A percentile compares a stretch with the other conserved stretches of the same genome.
Evolutionary conservation across 306 rosid genomes (phyloP).

Genomic region (Corylus avellana): DNA sequence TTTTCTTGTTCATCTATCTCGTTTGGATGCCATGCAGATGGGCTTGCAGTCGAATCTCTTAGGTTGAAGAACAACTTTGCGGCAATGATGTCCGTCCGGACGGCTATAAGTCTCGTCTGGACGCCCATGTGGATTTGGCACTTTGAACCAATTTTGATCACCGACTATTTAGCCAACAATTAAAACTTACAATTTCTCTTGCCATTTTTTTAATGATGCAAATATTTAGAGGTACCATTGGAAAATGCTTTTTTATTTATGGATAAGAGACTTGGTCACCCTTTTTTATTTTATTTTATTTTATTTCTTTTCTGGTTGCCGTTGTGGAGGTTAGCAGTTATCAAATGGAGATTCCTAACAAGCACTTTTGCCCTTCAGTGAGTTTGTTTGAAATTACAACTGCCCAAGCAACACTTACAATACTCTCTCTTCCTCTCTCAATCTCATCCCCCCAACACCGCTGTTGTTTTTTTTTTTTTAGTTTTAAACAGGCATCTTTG

Average conservation of each 20-base stretch:
- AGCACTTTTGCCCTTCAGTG: conserved; percentile 37
- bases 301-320: conserved; percentile 25
- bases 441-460: background rate
- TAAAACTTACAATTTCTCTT: background rate
- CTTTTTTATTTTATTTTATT: too few species aligned
- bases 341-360: conserved; percentile 36
- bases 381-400: background rate
- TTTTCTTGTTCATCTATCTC: too few species aligned
- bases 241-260: background rate
- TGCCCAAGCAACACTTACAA: background rate
- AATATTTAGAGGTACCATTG: background rate
- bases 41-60: too few species aligned
- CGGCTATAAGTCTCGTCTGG: too few species aligned
- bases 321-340: conserved; percentile 45
- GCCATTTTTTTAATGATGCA: background rate
- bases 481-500: background rate
- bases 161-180: too few species aligned
- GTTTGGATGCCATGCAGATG: too few species aligned
- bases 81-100: too few species aligned
- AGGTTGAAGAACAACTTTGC: too few species aligned
- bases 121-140: too few species aligned
- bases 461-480: background rate
- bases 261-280: too few species aligned
- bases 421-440: background rate
- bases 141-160: too few species aligned